phyloP scores from a whole-genome alignment of 1,284 basidiomycete genomes.

The Moesziomyces parantarcticus region DNA sequence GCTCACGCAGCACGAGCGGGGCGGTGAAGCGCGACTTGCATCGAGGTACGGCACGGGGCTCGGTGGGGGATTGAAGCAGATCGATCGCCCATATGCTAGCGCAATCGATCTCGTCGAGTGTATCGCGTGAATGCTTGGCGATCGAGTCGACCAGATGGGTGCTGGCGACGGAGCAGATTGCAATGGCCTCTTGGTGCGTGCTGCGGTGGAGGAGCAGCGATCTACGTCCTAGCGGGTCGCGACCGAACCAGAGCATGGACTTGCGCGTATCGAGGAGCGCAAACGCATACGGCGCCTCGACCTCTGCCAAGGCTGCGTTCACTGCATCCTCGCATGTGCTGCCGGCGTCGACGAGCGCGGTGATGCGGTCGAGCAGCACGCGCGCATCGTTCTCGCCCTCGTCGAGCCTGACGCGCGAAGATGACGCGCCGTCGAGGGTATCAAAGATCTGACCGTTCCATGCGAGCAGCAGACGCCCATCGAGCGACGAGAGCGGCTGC shows the following conservation, averaged over 20 bases:
- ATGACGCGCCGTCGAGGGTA: background rate
- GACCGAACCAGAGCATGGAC: constrained; percentile 77
- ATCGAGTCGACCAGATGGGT: constrained; percentile 69
- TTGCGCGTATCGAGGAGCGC: constrained; percentile 47
- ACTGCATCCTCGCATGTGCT: background rate
- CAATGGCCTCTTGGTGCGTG: constrained; percentile 72
- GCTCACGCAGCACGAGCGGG: constrained; percentile 23
- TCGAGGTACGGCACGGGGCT: constrained; percentile 3
- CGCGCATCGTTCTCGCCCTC: constrained; percentile 49
- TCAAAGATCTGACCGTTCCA: constrained; percentile 66
- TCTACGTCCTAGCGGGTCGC: constrained; percentile 90
- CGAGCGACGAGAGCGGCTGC: constrained; percentile 45
- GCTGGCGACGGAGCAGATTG: constrained; percentile 78
- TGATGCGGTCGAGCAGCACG: constrained; percentile 38
- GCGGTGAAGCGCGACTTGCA: constrained; percentile 9
- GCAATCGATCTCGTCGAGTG: constrained; percentile 75
- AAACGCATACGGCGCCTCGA: constrained; percentile 64
- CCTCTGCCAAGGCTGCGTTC: constrained; percentile 18
- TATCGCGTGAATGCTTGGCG: constrained; percentile 63
- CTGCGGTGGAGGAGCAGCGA: constrained; percentile 78
- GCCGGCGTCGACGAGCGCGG: constrained; percentile 5
- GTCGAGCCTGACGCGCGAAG: constrained; percentile 15
- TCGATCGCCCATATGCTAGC: constrained; percentile 74
- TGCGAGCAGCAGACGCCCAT: constrained; percentile 32
- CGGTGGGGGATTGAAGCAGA: constrained; percentile 56